Percentiles rank a stretch among this genome's conserved stretches.
Evolutionary conservation across 2,329 filamentous ascomycete species (phyloP).

Genomic region (Cercospora sesami): DNA sequence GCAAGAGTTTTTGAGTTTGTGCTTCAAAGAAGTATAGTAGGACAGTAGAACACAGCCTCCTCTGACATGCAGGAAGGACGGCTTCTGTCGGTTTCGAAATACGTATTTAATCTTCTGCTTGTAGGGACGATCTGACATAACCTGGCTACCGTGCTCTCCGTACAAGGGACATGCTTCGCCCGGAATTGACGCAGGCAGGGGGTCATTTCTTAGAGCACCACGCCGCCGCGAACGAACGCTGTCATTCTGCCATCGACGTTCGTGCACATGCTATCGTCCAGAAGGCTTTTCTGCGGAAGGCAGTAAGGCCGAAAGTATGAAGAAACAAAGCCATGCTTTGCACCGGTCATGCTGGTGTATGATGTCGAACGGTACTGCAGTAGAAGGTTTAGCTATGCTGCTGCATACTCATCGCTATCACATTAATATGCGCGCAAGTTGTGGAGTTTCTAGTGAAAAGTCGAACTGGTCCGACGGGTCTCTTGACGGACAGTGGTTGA

Average conservation of each 20-base stretch:
- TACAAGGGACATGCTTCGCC: slow-evolving; percentile 8
- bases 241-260: neutral
- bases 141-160: slow-evolving; percentile 12
- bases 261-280: neutral
- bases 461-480: neutral
- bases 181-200: slow-evolving; percentile 5
- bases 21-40: neutral
- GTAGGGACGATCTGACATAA: neutral
- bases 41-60: slow-evolving; percentile 6
- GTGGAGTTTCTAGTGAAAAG: neutral
- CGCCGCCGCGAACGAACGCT: neutral
- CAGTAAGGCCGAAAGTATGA: neutral
- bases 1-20: neutral
- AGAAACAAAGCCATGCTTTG: neutral
- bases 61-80: slow-evolving; percentile 5
- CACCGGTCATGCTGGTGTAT: neutral
- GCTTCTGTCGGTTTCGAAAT: neutral
- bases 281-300: neutral
- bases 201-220: neutral
- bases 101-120: neutral
- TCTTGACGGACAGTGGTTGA: neutral
- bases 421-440: too few relatives aligned
- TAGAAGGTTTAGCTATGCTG: neutral
- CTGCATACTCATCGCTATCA: neutral
- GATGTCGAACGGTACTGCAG: neutral